These are phyloP conservation scores for Cladobotryum protrusum DNA, from an alignment of 2,329 filamentous ascomycete genomes.

Conservation along the genomic window DNA sequence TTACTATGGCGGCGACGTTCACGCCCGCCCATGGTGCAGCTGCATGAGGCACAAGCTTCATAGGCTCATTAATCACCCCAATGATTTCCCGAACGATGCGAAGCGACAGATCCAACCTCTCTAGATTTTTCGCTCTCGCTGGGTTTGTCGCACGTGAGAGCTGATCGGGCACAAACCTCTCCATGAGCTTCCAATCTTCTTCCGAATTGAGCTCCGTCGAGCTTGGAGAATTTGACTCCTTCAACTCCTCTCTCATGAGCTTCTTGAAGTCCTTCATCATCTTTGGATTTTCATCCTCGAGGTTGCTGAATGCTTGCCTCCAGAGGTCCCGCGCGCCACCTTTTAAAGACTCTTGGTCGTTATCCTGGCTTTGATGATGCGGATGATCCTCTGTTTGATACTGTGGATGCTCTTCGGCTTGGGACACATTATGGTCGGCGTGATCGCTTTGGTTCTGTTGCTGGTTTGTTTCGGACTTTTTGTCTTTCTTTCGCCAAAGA, in stretches of 20 bases:
- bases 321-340: neutral
- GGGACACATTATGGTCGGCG: neutral
- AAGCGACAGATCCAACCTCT: neutral
- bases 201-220: neutral
- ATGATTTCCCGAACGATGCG: neutral
- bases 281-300: neutral
- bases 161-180: neutral
- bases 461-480: neutral
- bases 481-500: neutral
- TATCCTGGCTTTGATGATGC: neutral
- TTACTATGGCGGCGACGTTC: neutral
- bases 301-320: neutral
- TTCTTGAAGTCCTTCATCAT: neutral
- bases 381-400: neutral
- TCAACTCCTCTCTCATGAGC: neutral
- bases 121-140: neutral
- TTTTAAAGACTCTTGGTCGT: neutral
- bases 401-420: neutral
- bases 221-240: neutral
- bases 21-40: neutral
- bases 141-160: neutral
- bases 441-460: neutral
- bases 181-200: neutral
- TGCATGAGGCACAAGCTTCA: neutral
- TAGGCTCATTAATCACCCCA: neutral